phyloP scores from a whole-genome alignment of 306 rosid genomes.

The Acacia confusa region DNA sequence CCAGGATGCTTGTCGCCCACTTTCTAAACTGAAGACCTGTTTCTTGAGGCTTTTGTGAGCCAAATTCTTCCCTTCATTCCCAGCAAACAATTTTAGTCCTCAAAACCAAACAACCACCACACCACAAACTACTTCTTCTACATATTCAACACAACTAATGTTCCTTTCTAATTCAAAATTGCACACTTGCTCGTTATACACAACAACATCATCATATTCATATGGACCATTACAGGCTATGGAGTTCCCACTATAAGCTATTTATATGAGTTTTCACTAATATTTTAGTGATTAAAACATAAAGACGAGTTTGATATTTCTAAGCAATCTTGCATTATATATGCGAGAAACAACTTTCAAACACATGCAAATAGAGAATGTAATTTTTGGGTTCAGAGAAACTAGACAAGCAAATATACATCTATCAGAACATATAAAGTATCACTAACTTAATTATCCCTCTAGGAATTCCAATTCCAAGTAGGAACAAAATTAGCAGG shows the following conservation, averaged over 20 bases:
- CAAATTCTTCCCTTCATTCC: constrained; percentile 74
- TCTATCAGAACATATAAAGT: background rate
- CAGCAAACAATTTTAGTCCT: constrained; percentile 32
- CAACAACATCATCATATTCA: background rate
- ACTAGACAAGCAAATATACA: background rate
- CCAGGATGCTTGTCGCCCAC: constrained; percentile 93
- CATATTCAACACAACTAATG: constrained; percentile 12
- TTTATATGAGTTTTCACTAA: background rate
- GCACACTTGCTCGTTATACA: constrained; percentile 17
- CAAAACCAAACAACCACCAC: constrained; percentile 10
- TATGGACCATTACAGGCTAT: constrained; percentile 15
- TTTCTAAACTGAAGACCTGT: constrained; percentile 87
- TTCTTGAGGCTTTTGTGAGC: constrained; percentile 83
- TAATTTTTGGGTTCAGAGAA: background rate
- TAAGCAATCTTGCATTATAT: background rate
- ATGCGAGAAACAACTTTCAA: background rate
- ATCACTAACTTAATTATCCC: background rate
- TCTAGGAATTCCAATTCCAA: background rate
- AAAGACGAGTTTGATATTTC: background rate
- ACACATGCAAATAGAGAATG: background rate
- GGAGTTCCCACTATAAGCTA: background rate
- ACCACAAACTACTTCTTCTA: constrained; percentile 6
- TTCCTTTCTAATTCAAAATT: constrained; percentile 6
- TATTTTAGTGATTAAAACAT: background rate
- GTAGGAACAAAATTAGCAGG: background rate